Base-by-base conservation (phyloP, 108 stramenopile genomes). In the Nitzschia sp. region DNA sequence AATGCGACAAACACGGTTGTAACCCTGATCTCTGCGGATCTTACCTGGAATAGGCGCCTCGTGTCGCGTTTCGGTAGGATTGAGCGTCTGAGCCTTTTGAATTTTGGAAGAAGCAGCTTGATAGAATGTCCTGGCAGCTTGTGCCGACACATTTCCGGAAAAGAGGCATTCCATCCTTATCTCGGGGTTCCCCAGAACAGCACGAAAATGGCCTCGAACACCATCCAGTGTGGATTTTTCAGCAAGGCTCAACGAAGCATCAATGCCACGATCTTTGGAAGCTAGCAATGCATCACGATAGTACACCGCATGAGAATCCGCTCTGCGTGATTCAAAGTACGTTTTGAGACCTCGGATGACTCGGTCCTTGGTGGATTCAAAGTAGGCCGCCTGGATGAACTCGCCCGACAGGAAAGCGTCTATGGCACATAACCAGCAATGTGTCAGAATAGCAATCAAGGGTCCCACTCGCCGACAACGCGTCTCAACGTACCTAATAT, bases 81-180 rank as follows among this genome's bases (percentile, higher is more conserved):
- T 42, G 38, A 42, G 6, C 38, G 6, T 13, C 38, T 59, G 58
- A 34, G 58, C 27, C 11, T 59, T 59, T 1, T 29, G 29, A n/a
- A 59, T n/a, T 19, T 15, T 59, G 2, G 18, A n/a, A 19, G 58
- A 25, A 1, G 31, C 58, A 11, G 49, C 15, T 9, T 23, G 27
- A 21, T 56, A 59, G 8, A 59, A 29, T 0, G 58, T 15, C 53
- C 26, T 71, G 11, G 93, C 93, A 5, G 81, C 76, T 28, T 61
- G 71, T 59, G 74, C 58, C 13, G 90, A 89, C 3, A 94, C 85
- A 58, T 94, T 94, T 5, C 93, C 93, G 27, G 68, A 76, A 33
- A 77, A 82, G n/a, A 94, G 64, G 35, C 87, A 88, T 35, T 91
- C 87, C 0, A 91, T 25, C 11, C 26, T 42, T 19, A 79, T 46